phyloP scores from a whole-genome alignment of 2,329 filamentous ascomycete genomes.

The Pezicula rhizophila region DNA sequence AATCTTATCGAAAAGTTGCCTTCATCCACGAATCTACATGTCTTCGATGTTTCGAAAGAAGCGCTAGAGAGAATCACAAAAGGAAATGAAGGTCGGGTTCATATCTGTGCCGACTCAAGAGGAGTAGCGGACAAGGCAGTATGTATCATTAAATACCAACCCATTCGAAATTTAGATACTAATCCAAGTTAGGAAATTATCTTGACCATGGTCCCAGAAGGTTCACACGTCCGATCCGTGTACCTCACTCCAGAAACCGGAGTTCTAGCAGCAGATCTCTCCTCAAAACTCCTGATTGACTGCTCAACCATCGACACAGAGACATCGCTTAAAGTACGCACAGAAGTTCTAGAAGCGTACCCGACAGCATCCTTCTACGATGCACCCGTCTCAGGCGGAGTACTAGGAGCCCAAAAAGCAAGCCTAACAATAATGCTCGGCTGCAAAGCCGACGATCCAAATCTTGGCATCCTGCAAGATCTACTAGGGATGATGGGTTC shows the following conservation, averaged over 20 bases:
- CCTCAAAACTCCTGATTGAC: conserved; percentile 56
- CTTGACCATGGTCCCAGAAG: conserved; percentile 64
- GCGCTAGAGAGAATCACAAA: conserved; percentile 46
- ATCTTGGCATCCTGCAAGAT: conserved; percentile 35
- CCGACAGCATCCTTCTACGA: conserved; percentile 27
- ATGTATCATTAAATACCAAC: conserved; percentile 27
- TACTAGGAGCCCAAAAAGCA: conserved; percentile 27
- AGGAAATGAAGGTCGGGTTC: conserved; percentile 42
- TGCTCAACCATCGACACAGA: conserved; percentile 67
- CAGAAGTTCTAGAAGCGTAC: conserved; percentile 2
- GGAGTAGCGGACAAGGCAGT: conserved; percentile 61
- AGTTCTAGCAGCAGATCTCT: conserved; percentile 39
- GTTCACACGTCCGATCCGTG: conserved; percentile 61
- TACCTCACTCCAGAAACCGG: conserved; percentile 40
- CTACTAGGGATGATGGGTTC: conserved; percentile 47
- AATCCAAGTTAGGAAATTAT: conserved; percentile 47
- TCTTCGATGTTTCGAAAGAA: conserved; percentile 58
- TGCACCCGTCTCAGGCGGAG: conserved; percentile 31
- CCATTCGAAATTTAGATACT: conserved; percentile 1
- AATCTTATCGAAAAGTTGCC: conserved; percentile 61
- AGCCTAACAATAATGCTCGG: conserved; percentile 34
- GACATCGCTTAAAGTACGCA: conserved; percentile 36
- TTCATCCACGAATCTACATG: conserved; percentile 45
- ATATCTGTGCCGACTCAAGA: conserved; percentile 47
- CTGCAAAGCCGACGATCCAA: conserved; percentile 24